Evolutionary conservation across 1,139 yeast species (phyloP).

Genomic region (Suhomyces coccinellae): DNA sequence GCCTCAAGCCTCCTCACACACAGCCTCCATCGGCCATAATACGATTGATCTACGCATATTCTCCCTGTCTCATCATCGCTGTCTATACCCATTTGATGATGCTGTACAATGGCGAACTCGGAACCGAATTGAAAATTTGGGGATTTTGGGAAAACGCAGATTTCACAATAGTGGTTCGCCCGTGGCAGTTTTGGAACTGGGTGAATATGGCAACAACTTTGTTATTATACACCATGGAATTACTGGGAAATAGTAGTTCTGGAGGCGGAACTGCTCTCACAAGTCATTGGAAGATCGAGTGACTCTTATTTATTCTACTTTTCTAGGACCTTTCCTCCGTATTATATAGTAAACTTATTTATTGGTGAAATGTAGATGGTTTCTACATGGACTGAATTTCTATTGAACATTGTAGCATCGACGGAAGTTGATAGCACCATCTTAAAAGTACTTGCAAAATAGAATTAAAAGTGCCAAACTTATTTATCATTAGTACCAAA

Average conservation of each 20-base stretch:
- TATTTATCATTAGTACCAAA: too few relatives aligned
- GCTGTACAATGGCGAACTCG: slow-evolving; percentile 81
- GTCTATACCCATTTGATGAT: slow-evolving; percentile 92
- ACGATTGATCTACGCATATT: slow-evolving; percentile 74
- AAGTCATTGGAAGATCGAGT: slow-evolving; percentile 28
- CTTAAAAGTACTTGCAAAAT: too few relatives aligned
- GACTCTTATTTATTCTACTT: slow-evolving; percentile 9
- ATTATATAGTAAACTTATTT: slow-evolving; percentile 8
- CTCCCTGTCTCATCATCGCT: slow-evolving; percentile 91
- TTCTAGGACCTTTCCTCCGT: slow-evolving; percentile 9
- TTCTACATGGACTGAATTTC: neutral
- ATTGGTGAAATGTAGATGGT: neutral
- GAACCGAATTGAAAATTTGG: slow-evolving; percentile 59
- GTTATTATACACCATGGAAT: slow-evolving; percentile 75
- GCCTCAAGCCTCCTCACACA: slow-evolving; percentile 22
- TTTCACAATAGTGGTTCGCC: slow-evolving; percentile 51
- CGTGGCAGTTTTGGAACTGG: slow-evolving; percentile 98
- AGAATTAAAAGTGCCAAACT: too few relatives aligned
- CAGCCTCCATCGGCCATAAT: slow-evolving; percentile 49
- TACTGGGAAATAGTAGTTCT: slow-evolving; percentile 45
- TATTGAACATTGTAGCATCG: too few relatives aligned
- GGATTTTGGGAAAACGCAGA: slow-evolving; percentile 44
- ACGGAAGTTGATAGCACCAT: too few relatives aligned
- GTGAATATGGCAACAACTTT: slow-evolving; percentile 80
- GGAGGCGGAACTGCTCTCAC: slow-evolving; percentile 31